phyloP scores from a whole-genome alignment of 495 filamentous ascomycete species.

The Podospora pseudopauciseta region DNA sequence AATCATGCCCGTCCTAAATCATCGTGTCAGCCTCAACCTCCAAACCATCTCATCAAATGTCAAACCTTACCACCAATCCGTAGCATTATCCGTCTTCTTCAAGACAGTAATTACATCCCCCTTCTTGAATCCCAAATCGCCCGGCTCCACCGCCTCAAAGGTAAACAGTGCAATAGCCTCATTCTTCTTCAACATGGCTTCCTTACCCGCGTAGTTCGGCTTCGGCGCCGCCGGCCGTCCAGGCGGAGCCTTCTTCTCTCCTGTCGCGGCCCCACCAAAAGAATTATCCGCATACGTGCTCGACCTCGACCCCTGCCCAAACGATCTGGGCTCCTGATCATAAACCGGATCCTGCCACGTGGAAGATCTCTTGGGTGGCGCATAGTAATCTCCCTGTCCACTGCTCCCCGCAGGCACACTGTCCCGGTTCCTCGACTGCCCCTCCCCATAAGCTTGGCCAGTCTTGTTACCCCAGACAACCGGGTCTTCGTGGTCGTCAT shows the following conservation, averaged over 20 bases:
- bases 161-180: slow-evolving; percentile 88
- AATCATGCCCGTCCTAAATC: slow-evolving; percentile 53
- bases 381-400: not conserved
- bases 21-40: not conserved
- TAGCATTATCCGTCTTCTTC: slow-evolving; percentile 88
- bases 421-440: slow-evolving; percentile 48
- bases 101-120: slow-evolving; percentile 95
- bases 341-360: slow-evolving; percentile 93
- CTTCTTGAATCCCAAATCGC: slow-evolving; percentile 94
- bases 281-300: slow-evolving; percentile 36
- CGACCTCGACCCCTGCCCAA: slow-evolving; percentile 51
- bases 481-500: slow-evolving; percentile 82
- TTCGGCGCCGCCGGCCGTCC: slow-evolving; percentile 81
- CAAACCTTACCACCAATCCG: slow-evolving; percentile 77
- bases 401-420: slow-evolving; percentile 34
- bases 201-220: slow-evolving; percentile 68
- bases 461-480: slow-evolving; percentile 86
- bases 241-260: slow-evolving; percentile 45
- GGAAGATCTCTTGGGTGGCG: slow-evolving; percentile 58
- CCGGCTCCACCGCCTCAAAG: slow-evolving; percentile 90
- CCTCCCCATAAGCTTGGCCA: slow-evolving; percentile 75
- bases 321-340: slow-evolving; percentile 54
- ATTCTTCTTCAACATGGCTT: slow-evolving; percentile 65
- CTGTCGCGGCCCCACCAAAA: slow-evolving; percentile 38
- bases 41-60: not conserved